Evolutionary conservation across 78 protist species (phyloP), one percentile per base, ranked within the genome.

Genomic region (Dictyostelium citrinum): DNA sequence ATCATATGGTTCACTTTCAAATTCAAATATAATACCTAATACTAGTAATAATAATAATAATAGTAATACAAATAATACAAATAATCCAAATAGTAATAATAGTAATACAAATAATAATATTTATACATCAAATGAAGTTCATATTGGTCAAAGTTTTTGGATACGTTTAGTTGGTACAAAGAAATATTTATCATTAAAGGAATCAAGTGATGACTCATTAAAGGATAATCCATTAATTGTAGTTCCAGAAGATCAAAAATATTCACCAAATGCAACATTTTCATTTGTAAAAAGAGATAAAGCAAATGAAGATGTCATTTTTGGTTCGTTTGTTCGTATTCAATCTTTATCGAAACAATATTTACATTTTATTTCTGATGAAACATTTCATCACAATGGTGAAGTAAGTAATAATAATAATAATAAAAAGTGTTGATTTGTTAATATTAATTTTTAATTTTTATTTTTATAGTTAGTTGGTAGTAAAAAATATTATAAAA

Each of bases 331-430:
- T 79, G 93, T 78, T 17, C 70, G 93, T 46, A 88, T 88, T 37
- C 93, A 88, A 78, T 67, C 85, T 20, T n/a, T 78, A 31, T 51
- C 81, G 3, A 88, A 88, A 68, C 82, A 67, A 35, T 88, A 61
- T 72, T 68, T 88, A 68, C 93, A 88, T 88, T 88, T 88, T 39
- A 67, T 88, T 1, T 49, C 82, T 45, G 93, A 88, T 46, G 93
- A 88, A 78, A 88, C 85, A 14, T 88, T 88, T 67, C 82, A 74
- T 64, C 84, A 88, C 49, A 88, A 88, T 88, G 93, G 93, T 67
- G 93, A 88, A 64, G 93, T 88, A 88, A 67, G 80, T 78, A 39
- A 39, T 39, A 39, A 39, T 39, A 39, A 39, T 39, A 39, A 39
- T 39, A 39, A 39, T 39, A 39, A 39, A 5, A 39, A 39, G 43